Evolutionary conservation across 2,329 filamentous ascomycete species (phyloP).

Genomic region (Blumeria graminis): DNA sequence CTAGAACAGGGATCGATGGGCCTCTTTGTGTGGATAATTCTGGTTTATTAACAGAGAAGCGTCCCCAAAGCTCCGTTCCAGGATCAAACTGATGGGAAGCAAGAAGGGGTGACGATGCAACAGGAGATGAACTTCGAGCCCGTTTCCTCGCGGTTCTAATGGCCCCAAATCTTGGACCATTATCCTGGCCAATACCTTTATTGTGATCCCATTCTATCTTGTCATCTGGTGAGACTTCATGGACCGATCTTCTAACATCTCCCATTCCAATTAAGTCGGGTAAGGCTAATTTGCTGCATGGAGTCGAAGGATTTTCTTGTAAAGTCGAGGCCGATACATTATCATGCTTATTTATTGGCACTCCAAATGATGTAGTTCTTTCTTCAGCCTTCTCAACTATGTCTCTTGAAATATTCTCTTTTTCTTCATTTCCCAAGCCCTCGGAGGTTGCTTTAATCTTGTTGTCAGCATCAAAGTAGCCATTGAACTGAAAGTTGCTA

Average conservation of each 20-base stretch:
- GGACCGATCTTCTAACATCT: constrained; percentile 19
- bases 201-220: constrained; percentile 33
- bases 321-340: constrained; percentile 7
- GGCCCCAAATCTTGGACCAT: constrained; percentile 22
- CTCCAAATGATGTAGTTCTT: not conserved
- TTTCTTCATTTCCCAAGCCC: constrained; percentile 9
- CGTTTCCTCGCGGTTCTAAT: constrained; percentile 30
- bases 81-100: constrained; percentile 28
- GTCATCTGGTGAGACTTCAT: constrained; percentile 32
- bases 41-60: constrained; percentile 31
- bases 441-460: constrained; percentile 6
- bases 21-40: constrained; percentile 11
- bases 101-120: constrained; percentile 34
- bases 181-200: constrained; percentile 20
- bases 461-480: constrained; percentile 8
- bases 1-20: constrained; percentile 27
- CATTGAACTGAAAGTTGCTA: constrained; percentile 28
- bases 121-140: constrained; percentile 48
- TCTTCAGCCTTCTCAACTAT: not conserved
- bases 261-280: constrained; percentile 27
- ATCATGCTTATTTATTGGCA: constrained; percentile 3
- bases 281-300: constrained; percentile 29
- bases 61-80: constrained; percentile 53
- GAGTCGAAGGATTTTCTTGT: constrained; percentile 20
- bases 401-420: constrained; percentile 8